Evolutionary conservation across 768 basidiomycete species (phyloP).

Genomic region (Lentinula aciculospora): DNA sequence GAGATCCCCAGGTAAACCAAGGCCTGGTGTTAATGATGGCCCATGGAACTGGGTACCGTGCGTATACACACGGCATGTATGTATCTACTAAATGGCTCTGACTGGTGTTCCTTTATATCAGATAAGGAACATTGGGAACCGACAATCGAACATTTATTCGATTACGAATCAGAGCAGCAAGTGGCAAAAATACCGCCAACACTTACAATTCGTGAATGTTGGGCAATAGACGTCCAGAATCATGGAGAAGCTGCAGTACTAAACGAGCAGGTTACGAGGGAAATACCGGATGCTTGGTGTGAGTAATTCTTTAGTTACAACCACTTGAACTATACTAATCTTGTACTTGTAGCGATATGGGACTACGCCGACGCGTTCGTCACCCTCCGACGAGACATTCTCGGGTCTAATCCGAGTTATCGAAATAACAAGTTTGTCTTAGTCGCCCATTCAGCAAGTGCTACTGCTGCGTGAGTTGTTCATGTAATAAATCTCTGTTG

Average conservation of each 20-base stretch:
- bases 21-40: constrained; percentile 2
- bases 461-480: constrained; percentile 1
- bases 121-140: constrained; percentile 8
- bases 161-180: neutral
- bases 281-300: constrained; percentile 4
- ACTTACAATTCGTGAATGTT: neutral
- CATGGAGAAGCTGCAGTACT: constrained; percentile 4
- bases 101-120: neutral
- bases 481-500: neutral
- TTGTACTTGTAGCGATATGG: neutral
- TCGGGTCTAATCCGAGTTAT: neutral
- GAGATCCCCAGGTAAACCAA: neutral
- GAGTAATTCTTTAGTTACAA: neutral
- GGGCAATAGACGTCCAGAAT: constrained; percentile 4
- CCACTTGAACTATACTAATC: neutral
- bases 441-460: constrained; percentile 5
- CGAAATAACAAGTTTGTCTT: constrained; percentile 3
- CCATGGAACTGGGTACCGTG: constrained; percentile 7
- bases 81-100: neutral
- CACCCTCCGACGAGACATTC: constrained; percentile 1
- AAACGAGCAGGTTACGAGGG: neutral
- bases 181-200: neutral
- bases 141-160: neutral
- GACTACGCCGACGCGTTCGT: constrained; percentile 6
- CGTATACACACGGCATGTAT: neutral